Percentiles rank a stretch among this genome's conserved stretches.
Conservation (phyloP, 192 early-diverging fungal species). For the Cladochytrium replicatum region DNA sequence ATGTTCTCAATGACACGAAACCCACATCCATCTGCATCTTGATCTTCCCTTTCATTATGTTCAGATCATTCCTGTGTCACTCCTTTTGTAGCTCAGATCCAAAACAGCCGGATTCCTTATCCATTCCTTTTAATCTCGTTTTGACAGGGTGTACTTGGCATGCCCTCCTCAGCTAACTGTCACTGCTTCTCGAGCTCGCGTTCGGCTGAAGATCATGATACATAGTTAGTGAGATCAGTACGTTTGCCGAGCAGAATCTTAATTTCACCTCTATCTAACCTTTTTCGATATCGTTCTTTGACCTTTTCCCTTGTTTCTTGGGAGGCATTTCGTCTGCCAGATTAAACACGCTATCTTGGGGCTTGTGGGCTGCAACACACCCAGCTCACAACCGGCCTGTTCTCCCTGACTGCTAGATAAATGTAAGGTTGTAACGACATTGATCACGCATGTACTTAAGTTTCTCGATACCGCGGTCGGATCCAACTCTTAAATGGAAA, state of each 20-base stretch:
- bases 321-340: conserved; percentile 12
- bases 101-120: conserved; percentile 30
- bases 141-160: neutral
- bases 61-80: neutral
- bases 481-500: too few species aligned
- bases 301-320: conserved; percentile 26
- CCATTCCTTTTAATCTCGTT: too few species aligned
- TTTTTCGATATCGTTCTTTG: conserved; percentile 4
- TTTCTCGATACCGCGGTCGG: too few species aligned
- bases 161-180: conserved; percentile 24
- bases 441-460: too few species aligned
- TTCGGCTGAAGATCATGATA: too few species aligned
- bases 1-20: neutral
- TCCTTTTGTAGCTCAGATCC: conserved; percentile 21
- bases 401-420: too few species aligned
- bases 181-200: conserved; percentile 19
- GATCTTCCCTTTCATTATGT: neutral
- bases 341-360: too few species aligned
- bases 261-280: neutral
- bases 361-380: too few species aligned
- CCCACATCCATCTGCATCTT: conserved; percentile 4
- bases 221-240: too few species aligned
- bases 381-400: too few species aligned
- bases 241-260: too few species aligned
- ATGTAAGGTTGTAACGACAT: too few species aligned